Evolutionary conservation across 805 yeast species (phyloP).

Genomic region (Starmerella khaoyaiensis): DNA sequence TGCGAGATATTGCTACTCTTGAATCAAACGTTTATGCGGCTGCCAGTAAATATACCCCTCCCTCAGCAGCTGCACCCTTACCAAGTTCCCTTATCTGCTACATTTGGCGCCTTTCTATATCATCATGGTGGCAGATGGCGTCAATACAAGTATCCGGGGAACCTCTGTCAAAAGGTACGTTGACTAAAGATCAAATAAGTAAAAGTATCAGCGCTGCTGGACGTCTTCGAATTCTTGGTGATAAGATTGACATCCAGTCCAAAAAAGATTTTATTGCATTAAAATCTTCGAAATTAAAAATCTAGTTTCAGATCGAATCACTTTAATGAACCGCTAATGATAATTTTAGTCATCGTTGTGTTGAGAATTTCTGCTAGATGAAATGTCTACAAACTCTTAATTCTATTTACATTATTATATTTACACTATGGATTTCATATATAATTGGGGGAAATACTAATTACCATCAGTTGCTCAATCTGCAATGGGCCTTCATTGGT

Average conservation of each 20-base stretch:
- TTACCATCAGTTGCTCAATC: no score
- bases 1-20: conserved; percentile 15
- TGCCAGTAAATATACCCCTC: conserved; percentile 28
- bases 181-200: conserved; percentile 15
- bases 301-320: no score
- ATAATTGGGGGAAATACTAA: no score
- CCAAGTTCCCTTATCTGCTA: conserved; percentile 25
- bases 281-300: no score
- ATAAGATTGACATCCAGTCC: conserved; percentile 32
- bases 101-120: conserved; percentile 18
- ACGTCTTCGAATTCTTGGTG: conserved; percentile 38
- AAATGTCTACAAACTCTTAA: no score
- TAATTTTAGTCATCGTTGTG: no score
- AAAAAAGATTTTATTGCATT: conserved; percentile 39
- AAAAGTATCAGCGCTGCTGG: conserved; percentile 31
- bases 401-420: no score
- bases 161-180: conserved; percentile 18
- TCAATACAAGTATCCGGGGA: conserved; percentile 24
- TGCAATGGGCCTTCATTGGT: no score
- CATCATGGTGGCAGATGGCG: conserved; percentile 23
- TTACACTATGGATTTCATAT: no score
- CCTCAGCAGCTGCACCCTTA: conserved; percentile 26
- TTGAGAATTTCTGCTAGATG: no score
- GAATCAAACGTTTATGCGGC: conserved; percentile 21
- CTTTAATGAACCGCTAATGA: no score